These are phyloP conservation scores for Picochlorum sp. DNA, from an alignment of 139 green algal genomes.

Conservation along the genomic window DNA sequence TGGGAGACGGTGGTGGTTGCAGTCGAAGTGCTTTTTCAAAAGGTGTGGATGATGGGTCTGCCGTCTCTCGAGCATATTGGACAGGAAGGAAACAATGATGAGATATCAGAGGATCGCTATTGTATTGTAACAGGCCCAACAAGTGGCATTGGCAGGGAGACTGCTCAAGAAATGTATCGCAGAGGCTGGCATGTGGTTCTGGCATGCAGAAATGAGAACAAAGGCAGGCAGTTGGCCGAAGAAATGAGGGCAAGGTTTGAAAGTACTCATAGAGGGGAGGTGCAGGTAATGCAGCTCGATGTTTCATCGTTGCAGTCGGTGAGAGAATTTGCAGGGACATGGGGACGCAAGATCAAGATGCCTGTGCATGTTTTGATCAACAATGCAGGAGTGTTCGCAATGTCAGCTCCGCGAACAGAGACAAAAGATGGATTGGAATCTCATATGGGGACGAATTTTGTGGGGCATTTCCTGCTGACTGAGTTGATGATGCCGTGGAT, in stretches of 20 bases:
- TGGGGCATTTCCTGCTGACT: slow-evolving; percentile 72
- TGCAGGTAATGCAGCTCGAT: slow-evolving; percentile 65
- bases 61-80: slow-evolving; percentile 40
- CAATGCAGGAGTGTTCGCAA: slow-evolving; percentile 77
- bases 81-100: slow-evolving; percentile 27
- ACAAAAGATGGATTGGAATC: slow-evolving; percentile 64
- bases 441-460: slow-evolving; percentile 76
- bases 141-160: slow-evolving; percentile 70
- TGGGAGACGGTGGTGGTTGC: too few relatives aligned
- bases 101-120: slow-evolving; percentile 13
- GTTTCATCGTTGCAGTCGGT: slow-evolving; percentile 67
- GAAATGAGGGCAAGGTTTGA: slow-evolving; percentile 28
- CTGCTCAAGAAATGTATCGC: slow-evolving; percentile 44
- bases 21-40: too few relatives aligned
- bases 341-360: slow-evolving; percentile 24
- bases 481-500: slow-evolving; percentile 61
- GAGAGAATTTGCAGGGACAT: slow-evolving; percentile 49
- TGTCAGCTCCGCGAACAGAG: slow-evolving; percentile 28
- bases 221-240: slow-evolving; percentile 37
- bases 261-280: neutral
- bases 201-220: slow-evolving; percentile 49
- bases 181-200: slow-evolving; percentile 60
- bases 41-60: slow-evolving; percentile 40
- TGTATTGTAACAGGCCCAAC: slow-evolving; percentile 72
- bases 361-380: slow-evolving; percentile 80